A percentile compares a stretch with the other conserved stretches of the same genome.
phyloP scores from a whole-genome alignment of 768 basidiomycete species.

The Agaricus subrufescens region DNA sequence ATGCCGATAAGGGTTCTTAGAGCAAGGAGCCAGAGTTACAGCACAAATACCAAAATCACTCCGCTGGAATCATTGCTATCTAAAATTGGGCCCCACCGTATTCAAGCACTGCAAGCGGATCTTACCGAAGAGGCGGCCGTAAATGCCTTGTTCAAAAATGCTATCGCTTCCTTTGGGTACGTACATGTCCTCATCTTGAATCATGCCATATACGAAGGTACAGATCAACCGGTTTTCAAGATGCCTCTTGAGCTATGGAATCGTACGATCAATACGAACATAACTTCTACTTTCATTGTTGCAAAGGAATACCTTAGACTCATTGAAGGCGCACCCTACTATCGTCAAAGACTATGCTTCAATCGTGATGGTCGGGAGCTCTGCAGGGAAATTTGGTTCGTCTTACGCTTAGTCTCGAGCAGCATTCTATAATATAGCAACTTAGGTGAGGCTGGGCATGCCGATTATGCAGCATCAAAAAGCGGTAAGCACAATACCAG shows the following conservation, averaged over 20 bases:
- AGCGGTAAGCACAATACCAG: conserved; percentile 42
- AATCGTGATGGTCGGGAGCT: conserved; percentile 66
- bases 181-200: conserved; percentile 59
- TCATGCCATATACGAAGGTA: conserved; percentile 48
- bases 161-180: conserved; percentile 37
- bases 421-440: neutral
- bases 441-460: conserved; percentile 52
- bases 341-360: conserved; percentile 50
- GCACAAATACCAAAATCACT: conserved; percentile 55
- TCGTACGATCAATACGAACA: conserved; percentile 52
- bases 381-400: conserved; percentile 64
- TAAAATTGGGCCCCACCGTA: conserved; percentile 27
- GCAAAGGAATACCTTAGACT: conserved; percentile 54
- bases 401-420: neutral
- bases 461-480: conserved; percentile 64
- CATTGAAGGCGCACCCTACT: conserved; percentile 31
- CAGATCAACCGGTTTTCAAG: conserved; percentile 44
- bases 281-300: conserved; percentile 66
- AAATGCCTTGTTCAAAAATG: conserved; percentile 37
- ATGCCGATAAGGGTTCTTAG: conserved; percentile 26
- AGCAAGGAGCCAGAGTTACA: conserved; percentile 66
- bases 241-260: conserved; percentile 66
- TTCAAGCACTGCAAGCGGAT: conserved; percentile 48
- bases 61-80: conserved; percentile 38
- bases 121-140: conserved; percentile 56